These are phyloP conservation scores for Conoideocrella luteorostrata DNA, from an alignment of 2,329 filamentous ascomycete genomes.

Conservation along the genomic window DNA sequence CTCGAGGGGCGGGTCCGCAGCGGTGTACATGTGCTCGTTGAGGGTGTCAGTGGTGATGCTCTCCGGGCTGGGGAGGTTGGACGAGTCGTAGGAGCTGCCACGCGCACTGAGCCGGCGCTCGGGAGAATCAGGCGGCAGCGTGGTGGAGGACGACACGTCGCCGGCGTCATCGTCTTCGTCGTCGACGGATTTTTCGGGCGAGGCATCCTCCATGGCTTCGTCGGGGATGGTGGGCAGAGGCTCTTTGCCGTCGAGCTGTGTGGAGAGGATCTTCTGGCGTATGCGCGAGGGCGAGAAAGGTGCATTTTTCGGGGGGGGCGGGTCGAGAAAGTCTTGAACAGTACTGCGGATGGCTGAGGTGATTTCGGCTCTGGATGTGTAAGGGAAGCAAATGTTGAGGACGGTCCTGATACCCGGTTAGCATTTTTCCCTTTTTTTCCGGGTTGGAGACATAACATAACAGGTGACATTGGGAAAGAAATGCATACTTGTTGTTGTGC, in stretches of 20 bases:
- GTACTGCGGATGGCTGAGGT: slow-evolving; percentile 82
- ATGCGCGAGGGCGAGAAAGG: slow-evolving; percentile 87
- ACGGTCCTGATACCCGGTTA: slow-evolving; percentile 35
- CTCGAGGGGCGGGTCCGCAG: slow-evolving; percentile 78
- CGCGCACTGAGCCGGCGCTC: slow-evolving; percentile 32
- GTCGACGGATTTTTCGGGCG: slow-evolving; percentile 23
- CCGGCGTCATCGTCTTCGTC: slow-evolving; percentile 40
- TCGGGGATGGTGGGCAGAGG: slow-evolving; percentile 43
- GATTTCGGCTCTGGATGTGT: slow-evolving; percentile 93
- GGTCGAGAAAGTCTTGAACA: slow-evolving; percentile 77
- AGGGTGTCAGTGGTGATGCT: slow-evolving; percentile 78
- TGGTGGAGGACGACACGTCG: slow-evolving; percentile 47
- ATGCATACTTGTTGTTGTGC: slow-evolving; percentile 67
- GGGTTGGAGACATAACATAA: too few relatives aligned
- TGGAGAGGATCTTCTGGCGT: slow-evolving; percentile 73
- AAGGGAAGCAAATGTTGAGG: slow-evolving; percentile 95
- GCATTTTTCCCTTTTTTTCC: neutral
- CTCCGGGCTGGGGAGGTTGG: slow-evolving; percentile 65
- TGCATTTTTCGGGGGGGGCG: slow-evolving; percentile 57
- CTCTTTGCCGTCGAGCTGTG: slow-evolving; percentile 46
- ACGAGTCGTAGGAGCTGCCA: slow-evolving; percentile 25
- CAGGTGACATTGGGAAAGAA: too few relatives aligned
- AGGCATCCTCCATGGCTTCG: slow-evolving; percentile 13
- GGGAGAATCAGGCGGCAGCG: slow-evolving; percentile 48
- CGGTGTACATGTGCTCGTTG: slow-evolving; percentile 81